Evolutionary conservation across 805 yeast genomes (phyloP).

Genomic region (Pichia eremophila): DNA sequence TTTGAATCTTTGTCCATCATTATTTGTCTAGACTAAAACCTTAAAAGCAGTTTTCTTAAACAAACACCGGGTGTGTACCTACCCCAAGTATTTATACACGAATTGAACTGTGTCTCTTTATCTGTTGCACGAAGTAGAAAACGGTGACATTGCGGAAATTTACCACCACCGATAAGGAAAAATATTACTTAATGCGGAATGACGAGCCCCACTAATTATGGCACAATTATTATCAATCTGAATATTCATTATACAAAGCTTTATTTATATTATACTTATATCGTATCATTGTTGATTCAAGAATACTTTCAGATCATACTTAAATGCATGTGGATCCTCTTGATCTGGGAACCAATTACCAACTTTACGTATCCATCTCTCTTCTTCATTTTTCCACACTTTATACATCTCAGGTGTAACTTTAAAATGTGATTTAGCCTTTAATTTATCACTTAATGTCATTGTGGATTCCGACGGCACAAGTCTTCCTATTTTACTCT

Average conservation of each 20-base stretch:
- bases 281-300: constrained; percentile 17
- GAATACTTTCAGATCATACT: constrained; percentile 25
- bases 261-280: background rate
- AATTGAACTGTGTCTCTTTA: too few relatives aligned
- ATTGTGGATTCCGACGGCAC: constrained; percentile 10
- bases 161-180: too few relatives aligned
- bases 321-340: constrained; percentile 17
- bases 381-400: constrained; percentile 25
- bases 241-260: too few relatives aligned
- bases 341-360: constrained; percentile 28
- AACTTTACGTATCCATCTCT: constrained; percentile 28
- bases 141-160: too few relatives aligned
- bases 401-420: constrained; percentile 21
- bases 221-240: too few relatives aligned
- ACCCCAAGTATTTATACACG: too few relatives aligned
- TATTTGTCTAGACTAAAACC: too few relatives aligned
- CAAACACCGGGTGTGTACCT: too few relatives aligned
- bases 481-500: background rate
- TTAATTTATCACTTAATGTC: constrained; percentile 6
- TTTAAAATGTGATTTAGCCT: constrained; percentile 9
- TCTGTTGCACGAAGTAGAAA: too few relatives aligned
- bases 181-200: too few relatives aligned
- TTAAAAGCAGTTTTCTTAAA: too few relatives aligned
- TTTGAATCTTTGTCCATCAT: constrained; percentile 4
- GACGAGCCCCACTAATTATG: background rate